phyloP scores from a whole-genome alignment of 1,139 yeast genomes.

The Meyerozyma smithsonii region DNA sequence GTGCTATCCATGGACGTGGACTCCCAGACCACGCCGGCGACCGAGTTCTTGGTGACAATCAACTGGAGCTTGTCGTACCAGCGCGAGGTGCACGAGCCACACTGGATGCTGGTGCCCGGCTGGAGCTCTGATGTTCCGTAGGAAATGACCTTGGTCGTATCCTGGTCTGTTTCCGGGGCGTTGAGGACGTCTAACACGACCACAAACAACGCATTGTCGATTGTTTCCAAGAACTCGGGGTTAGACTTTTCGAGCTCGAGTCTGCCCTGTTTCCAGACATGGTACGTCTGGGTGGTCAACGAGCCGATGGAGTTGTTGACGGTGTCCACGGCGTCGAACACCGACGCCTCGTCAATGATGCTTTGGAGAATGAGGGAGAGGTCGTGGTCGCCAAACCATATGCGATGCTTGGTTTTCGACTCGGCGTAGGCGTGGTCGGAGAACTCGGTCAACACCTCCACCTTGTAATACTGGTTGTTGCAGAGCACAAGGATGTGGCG shows the following conservation, averaged over 20 bases:
- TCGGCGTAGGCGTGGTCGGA: constrained; percentile 29
- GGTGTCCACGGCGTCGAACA: constrained; percentile 34
- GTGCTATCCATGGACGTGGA: constrained; percentile 79
- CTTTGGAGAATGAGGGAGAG: constrained; percentile 45
- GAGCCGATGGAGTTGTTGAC: constrained; percentile 61
- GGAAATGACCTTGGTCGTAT: constrained; percentile 46
- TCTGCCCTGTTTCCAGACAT: constrained; percentile 60
- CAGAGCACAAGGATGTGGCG: constrained; percentile 55
- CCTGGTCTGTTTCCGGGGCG: constrained; percentile 48
- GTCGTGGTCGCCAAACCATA: constrained; percentile 54
- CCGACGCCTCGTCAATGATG: constrained; percentile 43
- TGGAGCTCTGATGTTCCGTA: constrained; percentile 63
- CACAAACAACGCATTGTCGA: constrained; percentile 65
- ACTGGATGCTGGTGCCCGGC: constrained; percentile 52
- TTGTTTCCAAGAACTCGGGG: constrained; percentile 36
- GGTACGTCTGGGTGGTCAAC: constrained; percentile 62
- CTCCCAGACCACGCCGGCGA: constrained; percentile 74
- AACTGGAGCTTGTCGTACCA: constrained; percentile 78
- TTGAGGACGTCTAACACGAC: constrained; percentile 56
- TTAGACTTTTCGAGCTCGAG: constrained; percentile 44
- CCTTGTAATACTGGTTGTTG: constrained; percentile 56
- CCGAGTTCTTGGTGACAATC: constrained; percentile 62
- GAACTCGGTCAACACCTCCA: constrained; percentile 49
- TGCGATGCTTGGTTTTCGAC: constrained; percentile 18
- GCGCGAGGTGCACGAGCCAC: constrained; percentile 71